These are phyloP conservation scores for Fusarium illudens DNA, from an alignment of 2,329 filamentous ascomycete species.

Conservation along the genomic window DNA sequence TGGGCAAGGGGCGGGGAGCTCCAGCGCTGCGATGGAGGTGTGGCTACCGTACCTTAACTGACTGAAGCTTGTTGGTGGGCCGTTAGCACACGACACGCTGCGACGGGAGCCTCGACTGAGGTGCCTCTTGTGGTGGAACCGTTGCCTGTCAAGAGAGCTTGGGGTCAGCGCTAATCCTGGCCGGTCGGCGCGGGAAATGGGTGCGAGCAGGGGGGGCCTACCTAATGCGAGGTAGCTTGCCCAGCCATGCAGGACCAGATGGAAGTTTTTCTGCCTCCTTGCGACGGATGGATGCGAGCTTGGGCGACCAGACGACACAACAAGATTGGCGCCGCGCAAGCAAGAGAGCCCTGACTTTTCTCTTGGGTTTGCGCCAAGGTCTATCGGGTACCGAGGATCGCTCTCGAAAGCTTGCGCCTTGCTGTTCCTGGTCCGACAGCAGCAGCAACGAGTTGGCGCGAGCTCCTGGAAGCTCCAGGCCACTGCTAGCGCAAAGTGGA, in stretches of 20 bases:
- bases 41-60: slow-evolving; percentile 27
- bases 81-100: slow-evolving; percentile 31
- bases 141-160: slow-evolving; percentile 38
- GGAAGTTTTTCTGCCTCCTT: neutral
- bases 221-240: neutral
- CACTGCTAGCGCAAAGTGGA: neutral
- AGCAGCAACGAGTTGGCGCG: neutral
- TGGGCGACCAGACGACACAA: neutral
- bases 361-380: neutral
- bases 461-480: neutral
- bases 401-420: neutral
- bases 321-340: neutral
- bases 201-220: slow-evolving; percentile 29
- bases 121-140: slow-evolving; percentile 35
- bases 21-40: slow-evolving; percentile 14
- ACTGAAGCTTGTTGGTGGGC: slow-evolving; percentile 24
- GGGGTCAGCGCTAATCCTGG: slow-evolving; percentile 37
- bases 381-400: neutral
- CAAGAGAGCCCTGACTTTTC: neutral
- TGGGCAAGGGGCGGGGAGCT: slow-evolving; percentile 29
- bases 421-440: neutral
- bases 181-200: slow-evolving; percentile 29
- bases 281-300: neutral
- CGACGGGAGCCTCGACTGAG: slow-evolving; percentile 19
- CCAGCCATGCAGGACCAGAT: neutral